Evolutionary conservation across 495 filamentous ascomycete species (phyloP).

Genomic region (Haplographium delicatum): DNA sequence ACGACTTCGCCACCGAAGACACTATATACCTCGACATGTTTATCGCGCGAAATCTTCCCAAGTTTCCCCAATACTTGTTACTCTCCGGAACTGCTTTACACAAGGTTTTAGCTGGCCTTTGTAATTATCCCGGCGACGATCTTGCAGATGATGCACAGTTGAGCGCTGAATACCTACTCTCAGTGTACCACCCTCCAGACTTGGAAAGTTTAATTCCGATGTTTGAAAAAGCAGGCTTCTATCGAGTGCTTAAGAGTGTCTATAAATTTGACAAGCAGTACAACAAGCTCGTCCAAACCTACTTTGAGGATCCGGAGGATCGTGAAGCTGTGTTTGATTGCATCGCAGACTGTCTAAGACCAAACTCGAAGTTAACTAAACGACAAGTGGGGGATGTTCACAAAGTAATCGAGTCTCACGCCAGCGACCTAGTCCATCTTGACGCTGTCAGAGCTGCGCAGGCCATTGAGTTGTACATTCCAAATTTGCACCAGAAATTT

Average conservation of each 20-base stretch:
- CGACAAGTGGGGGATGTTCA: constrained; percentile 74
- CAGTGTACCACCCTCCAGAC: constrained; percentile 86
- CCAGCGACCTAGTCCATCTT: constrained; percentile 61
- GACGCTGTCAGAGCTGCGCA: constrained; percentile 64
- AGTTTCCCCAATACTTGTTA: constrained; percentile 93
- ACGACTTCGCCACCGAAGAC: constrained; percentile 69
- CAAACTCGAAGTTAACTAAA: constrained; percentile 61
- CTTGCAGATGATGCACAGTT: constrained; percentile 92
- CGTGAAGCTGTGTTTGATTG: constrained; percentile 69
- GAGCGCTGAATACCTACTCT: constrained; percentile 90
- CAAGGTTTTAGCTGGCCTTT: constrained; percentile 74
- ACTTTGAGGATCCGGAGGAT: constrained; percentile 80
- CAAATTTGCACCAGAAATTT: constrained; percentile 66
- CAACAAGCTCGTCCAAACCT: constrained; percentile 69
- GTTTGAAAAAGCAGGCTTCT: constrained; percentile 79
- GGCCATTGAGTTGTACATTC: constrained; percentile 59
- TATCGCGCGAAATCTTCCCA: constrained; percentile 89
- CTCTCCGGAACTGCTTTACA: constrained; percentile 81
- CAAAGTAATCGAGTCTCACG: constrained; percentile 62
- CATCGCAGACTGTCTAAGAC: constrained; percentile 72
- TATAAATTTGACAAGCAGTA: constrained; percentile 79
- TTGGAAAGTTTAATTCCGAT: constrained; percentile 66
- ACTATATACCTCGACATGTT: constrained; percentile 98
- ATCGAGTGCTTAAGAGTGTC: constrained; percentile 86
- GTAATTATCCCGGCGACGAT: constrained; percentile 73